These are phyloP conservation scores for Mucor mucedo DNA, from an alignment of 371 early-diverging fungal genomes.

Conservation along the genomic window DNA sequence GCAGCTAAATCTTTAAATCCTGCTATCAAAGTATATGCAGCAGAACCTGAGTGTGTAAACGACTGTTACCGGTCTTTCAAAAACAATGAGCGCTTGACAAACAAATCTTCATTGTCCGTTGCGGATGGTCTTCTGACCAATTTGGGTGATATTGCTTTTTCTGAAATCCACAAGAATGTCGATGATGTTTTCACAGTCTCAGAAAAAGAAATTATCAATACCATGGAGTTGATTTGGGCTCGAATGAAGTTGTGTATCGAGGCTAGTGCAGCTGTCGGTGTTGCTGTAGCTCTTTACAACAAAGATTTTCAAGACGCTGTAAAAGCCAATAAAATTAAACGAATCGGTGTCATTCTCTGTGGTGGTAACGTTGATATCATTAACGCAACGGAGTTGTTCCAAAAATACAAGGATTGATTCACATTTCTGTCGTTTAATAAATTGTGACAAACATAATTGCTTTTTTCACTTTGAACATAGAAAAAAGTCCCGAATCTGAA, in stretches of 20 bases:
- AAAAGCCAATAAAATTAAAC: constrained; percentile 19
- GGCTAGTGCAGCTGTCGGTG: constrained; percentile 58
- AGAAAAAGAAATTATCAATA: constrained; percentile 55
- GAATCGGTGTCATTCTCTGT: constrained; percentile 48
- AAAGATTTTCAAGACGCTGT: constrained; percentile 35
- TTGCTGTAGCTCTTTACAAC: constrained; percentile 54
- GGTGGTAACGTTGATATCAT: constrained; percentile 53
- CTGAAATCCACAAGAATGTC: constrained; percentile 45
- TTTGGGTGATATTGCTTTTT: constrained; percentile 52
- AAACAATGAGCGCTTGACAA: constrained; percentile 18
- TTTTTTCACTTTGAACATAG: no score
- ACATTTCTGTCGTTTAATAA: no score
- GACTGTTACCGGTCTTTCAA: constrained; percentile 44
- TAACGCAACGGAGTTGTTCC: constrained; percentile 29
- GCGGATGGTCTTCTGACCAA: constrained; percentile 50
- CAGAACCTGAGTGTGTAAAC: constrained; percentile 53
- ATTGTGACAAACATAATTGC: no score
- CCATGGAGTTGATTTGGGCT: constrained; percentile 57
- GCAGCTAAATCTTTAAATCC: constrained; percentile 50
- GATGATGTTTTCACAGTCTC: constrained; percentile 61
- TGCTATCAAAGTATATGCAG: constrained; percentile 49
- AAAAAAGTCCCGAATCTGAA: no score
- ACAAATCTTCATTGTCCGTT: constrained; percentile 31
- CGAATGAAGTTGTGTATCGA: constrained; percentile 61
- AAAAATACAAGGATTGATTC: constrained; percentile 3